A percentile compares a stretch with the other conserved stretches of the same genome.
These are phyloP conservation scores for Sporothrix phasma DNA, from an alignment of 2,329 filamentous ascomycete species.

Conservation along the genomic window DNA sequence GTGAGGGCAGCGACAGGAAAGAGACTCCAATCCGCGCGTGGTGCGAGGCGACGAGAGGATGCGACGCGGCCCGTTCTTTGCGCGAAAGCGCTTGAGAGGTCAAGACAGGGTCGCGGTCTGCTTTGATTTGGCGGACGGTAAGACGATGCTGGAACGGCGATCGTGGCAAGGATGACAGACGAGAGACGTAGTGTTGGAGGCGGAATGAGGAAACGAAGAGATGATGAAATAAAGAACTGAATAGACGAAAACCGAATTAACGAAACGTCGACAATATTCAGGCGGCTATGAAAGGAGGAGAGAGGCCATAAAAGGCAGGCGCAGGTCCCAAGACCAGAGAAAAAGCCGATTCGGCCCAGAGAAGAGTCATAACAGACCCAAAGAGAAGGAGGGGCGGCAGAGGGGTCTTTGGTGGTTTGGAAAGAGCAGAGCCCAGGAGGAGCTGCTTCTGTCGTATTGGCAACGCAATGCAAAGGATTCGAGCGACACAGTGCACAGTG, in stretches of 20 bases:
- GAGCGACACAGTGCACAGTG: not conserved
- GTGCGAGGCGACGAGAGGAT: not conserved
- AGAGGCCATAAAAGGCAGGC: not conserved
- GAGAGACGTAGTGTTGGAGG: too few relatives aligned
- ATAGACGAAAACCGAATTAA: not conserved
- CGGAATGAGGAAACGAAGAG: not conserved
- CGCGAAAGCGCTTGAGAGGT: not conserved
- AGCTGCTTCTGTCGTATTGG: not conserved
- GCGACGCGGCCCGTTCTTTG: not conserved
- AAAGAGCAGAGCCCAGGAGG: too few relatives aligned
- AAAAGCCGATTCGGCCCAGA: not conserved
- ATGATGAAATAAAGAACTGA: not conserved
- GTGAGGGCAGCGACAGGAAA: too few relatives aligned
- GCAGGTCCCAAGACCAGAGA: not conserved
- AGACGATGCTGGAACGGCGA: too few relatives aligned
- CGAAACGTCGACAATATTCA: not conserved
- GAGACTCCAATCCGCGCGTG: too few relatives aligned
- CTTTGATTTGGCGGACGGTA: too few relatives aligned
- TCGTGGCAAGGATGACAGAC: too few relatives aligned
- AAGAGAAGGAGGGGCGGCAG: not conserved
- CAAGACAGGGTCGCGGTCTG: too few relatives aligned
- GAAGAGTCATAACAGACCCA: not conserved
- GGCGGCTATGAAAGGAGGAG: not conserved
- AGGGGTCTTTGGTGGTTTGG: not conserved
- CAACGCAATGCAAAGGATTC: not conserved